Base-by-base conservation (phyloP, 148 eudicot species). In the Rhododendron simsii region DNA sequence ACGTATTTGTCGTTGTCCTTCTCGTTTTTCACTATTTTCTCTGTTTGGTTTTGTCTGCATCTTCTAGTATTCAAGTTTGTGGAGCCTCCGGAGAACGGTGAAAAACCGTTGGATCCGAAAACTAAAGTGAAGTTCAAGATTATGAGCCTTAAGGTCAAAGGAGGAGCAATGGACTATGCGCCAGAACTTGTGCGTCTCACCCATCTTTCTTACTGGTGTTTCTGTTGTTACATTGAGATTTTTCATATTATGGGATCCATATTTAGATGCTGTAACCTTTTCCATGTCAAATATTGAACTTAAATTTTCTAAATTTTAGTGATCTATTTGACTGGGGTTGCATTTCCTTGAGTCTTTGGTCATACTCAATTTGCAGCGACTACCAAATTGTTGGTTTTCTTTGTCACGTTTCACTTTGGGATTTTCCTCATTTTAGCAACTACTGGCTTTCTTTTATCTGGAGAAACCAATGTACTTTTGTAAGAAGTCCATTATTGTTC, bases 111-210 rank as follows among this genome's bases (percentile, higher is more conserved):
- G 82, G 98, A 93, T 85, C 96, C 91, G 89, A 95, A 95, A 89
- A 92, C 91, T 89, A 90, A 87, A 87, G 93, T 93, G 89, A 94
- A 95, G 89, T 95, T 94, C 83, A 95, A 94, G 87, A 95, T 95
- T 84, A 94, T 95, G 98, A 94, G 96, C 91, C 87, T 95, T 35
- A 95, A 95, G 90, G 96, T 95, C 89, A 92, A 91, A 85, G 96
- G 91, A 76, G 91, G 91, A 76, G 91, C 89, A 50, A 90, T 90
- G 94, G 98, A 95, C 50, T 95, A 94, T 86, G 90, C 91, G 21
- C 93, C 98, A 33, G 98, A 95, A 88, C 89, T 94, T 92, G 98
- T 95, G 73, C 75, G 95, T 85, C 33, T 55, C 78, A 28, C 83
- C 45, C 41, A 85, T 45, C 78, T 73, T 39, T 53, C 81, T 78